Evolutionary conservation across 2,329 filamentous ascomycete species (phyloP).

Genomic region (Alternaria consortialis): DNA sequence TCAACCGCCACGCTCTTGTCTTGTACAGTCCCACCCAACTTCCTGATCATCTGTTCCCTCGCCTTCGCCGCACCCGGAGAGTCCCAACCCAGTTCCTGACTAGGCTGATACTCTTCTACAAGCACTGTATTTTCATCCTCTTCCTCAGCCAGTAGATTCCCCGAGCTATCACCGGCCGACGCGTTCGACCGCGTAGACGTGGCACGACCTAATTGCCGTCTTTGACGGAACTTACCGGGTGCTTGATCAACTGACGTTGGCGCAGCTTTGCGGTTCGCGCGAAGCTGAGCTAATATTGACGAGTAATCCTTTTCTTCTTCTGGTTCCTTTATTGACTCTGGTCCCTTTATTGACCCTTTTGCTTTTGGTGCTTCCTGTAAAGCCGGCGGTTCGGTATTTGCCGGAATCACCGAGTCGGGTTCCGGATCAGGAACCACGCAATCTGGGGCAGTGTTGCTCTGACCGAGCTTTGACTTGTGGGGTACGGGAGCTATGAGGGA

Average conservation of each 20-base stretch:
- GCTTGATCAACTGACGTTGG: conserved; percentile 30
- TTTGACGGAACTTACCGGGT: conserved; percentile 30
- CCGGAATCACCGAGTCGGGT: conserved; percentile 35
- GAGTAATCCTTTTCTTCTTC: conserved; percentile 44
- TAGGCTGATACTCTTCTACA: conserved; percentile 44
- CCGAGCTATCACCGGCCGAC: conserved; percentile 41
- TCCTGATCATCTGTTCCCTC: conserved; percentile 48
- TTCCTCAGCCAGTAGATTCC: conserved; percentile 28
- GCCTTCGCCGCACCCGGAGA: conserved; percentile 47
- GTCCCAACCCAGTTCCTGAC: conserved; percentile 51
- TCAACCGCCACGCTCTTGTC: conserved; percentile 38
- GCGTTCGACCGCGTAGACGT: conserved; percentile 41
- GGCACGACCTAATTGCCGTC: conserved; percentile 45
- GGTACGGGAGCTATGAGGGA: conserved; percentile 28
- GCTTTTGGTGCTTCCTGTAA: conserved; percentile 21
- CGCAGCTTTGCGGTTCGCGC: conserved; percentile 41
- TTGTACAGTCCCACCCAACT: conserved; percentile 48
- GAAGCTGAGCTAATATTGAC: conserved; percentile 40
- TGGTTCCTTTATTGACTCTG: background rate
- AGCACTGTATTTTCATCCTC: conserved; percentile 28
- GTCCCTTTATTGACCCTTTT: conserved; percentile 18
- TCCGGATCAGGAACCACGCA: conserved; percentile 1
- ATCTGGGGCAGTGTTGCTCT: conserved; percentile 30
- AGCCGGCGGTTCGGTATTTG: conserved; percentile 24
- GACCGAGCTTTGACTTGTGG: conserved; percentile 18